Conservation (phyloP, 768 basidiomycete genomes). For the Sporobolomyces roseus region DNA sequence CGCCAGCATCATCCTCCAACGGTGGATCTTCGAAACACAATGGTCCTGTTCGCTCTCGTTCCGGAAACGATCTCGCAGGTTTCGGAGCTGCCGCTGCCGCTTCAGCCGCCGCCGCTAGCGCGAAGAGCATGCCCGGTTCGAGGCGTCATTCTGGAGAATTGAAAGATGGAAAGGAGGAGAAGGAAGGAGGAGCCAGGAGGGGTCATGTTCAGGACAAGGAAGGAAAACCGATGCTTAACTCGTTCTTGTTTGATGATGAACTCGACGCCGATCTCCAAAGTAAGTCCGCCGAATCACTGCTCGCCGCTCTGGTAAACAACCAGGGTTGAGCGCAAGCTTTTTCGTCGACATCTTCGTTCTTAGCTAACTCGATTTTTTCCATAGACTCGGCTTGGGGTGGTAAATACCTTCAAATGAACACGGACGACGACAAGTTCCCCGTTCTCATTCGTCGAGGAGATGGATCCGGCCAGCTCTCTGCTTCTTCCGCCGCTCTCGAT, state of each 20-base stretch:
- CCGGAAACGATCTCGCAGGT: constrained; percentile 58
- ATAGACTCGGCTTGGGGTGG: constrained; percentile 78
- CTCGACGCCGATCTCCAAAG: constrained; percentile 92
- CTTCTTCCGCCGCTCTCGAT: constrained; percentile 87
- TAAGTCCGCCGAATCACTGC: background rate
- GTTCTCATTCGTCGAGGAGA: constrained; percentile 46
- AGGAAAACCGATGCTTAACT: constrained; percentile 42
- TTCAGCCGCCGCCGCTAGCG: constrained; percentile 14
- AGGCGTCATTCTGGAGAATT: constrained; percentile 40
- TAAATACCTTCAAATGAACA: constrained; percentile 62
- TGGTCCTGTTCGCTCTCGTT: constrained; percentile 68
- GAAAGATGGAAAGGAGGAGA: constrained; percentile 18
- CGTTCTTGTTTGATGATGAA: constrained; percentile 83
- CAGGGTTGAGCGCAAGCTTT: no score
- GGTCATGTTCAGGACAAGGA: constrained; percentile 29
- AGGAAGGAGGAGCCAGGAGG: constrained; percentile 10
- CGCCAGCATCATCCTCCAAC: constrained; percentile 63
- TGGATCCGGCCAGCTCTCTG: constrained; percentile 56
- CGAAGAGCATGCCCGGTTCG: constrained; percentile 41
- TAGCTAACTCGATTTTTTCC: background rate
- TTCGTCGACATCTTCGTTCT: no score
- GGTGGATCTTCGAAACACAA: constrained; percentile 79
- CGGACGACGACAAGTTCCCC: constrained; percentile 78
- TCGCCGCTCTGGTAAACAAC: no score
- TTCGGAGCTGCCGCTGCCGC: constrained; percentile 53